Evolutionary conservation across 1,139 yeast species (phyloP), one percentile per base, ranked within the genome.

Genomic region (Eremothecium coryli): DNA sequence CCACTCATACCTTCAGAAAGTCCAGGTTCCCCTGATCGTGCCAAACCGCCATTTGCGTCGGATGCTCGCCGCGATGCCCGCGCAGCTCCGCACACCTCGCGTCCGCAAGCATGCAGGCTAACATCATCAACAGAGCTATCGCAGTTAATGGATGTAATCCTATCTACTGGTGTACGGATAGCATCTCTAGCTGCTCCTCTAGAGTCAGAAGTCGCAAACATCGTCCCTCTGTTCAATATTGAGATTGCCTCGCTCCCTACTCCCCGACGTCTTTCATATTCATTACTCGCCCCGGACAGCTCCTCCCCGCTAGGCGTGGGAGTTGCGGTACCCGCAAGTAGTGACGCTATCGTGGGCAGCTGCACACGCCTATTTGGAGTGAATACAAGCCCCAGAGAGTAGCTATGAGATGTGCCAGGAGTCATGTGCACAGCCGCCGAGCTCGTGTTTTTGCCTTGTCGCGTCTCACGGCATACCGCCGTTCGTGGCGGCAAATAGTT

Each of bases 161-260:
- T 24, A n/a, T 27, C 30, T 4, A 27, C 30, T 9, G 30, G 30
- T 7, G 30, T 27, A 9, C 22, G 10, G 4, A 27, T 15, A 27
- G 22, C n/a, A 18, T 27, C 22, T 10, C 30, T 10, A 5, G 22
- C 22, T 10, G 20, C 20, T 11, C 34, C 21, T 12, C 47, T 40
- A 26, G 47, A 44, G 15, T 40, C 41, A 13, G 41, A 37, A 15
- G 47, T 42, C 28, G 39, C 38, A 23, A 44, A 44, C 31, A 42
- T 40, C 28, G 35, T 37, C 23, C 47, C 37, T 16, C 47, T 30
- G 21, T 37, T 39, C 21, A 42, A 36, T 25, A 41, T 41, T 18
- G 46, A 38, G 23, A 38, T 38, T 10, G 20, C 42, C 36, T 40
- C 38, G 29, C 30, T 35, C 36, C 33, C 35, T 33, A 26, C 33